These are phyloP conservation scores for Aspergillus fumigatus DNA, from an alignment of 2,329 filamentous ascomycete genomes.

Conservation along the genomic window DNA sequence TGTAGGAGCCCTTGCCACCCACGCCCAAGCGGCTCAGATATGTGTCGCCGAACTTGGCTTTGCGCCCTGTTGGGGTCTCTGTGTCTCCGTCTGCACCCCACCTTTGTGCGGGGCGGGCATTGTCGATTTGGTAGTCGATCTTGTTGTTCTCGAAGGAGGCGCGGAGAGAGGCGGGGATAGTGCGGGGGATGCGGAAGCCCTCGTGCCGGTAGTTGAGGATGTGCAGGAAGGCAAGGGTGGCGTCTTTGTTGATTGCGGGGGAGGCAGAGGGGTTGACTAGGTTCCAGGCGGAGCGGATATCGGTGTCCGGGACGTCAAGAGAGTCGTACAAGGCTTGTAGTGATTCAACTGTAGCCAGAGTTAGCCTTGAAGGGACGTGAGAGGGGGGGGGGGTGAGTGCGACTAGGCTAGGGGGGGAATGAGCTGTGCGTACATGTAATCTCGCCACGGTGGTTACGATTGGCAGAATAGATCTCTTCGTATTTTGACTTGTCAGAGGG, in stretches of 20 bases:
- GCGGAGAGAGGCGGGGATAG: constrained; percentile 84
- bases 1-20: constrained; percentile 70
- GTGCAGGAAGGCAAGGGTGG: constrained; percentile 88
- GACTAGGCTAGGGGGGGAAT: background rate
- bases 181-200: constrained; percentile 87
- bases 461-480: constrained; percentile 94
- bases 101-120: constrained; percentile 64
- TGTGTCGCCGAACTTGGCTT: constrained; percentile 95
- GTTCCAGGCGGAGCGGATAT: constrained; percentile 92
- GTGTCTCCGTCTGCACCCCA: constrained; percentile 80
- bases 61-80: constrained; percentile 76
- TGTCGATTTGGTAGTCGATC: constrained; percentile 92
- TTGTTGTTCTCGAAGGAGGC: constrained; percentile 91
- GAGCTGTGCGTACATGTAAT: constrained; percentile 59
- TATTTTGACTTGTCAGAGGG: constrained; percentile 89
- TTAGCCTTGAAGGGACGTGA: background rate
- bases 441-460: constrained; percentile 81
- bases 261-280: constrained; percentile 87
- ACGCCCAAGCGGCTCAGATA: constrained; percentile 86
- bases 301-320: constrained; percentile 63
- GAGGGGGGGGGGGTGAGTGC: no score
- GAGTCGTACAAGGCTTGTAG: constrained; percentile 78
- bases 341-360: constrained; percentile 58
- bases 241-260: constrained; percentile 86
- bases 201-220: constrained; percentile 95